Evolutionary conservation across 495 filamentous ascomycete genomes (phyloP).

Genomic region (Lentithecium fluviatile): DNA sequence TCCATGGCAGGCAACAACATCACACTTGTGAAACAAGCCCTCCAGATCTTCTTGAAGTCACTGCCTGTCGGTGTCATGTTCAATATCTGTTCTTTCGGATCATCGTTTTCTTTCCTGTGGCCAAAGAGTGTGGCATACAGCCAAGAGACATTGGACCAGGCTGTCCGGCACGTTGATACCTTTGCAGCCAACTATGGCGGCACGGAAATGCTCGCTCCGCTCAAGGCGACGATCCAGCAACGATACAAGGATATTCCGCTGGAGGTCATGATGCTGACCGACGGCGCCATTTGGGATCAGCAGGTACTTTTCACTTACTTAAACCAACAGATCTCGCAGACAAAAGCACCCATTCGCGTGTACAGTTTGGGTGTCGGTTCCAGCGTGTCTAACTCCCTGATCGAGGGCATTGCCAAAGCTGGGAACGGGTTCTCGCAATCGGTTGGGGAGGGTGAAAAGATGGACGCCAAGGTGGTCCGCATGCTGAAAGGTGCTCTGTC

Average conservation of each 20-base stretch:
- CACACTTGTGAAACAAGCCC: constrained; percentile 53
- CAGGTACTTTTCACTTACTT: constrained; percentile 56
- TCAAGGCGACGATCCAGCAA: constrained; percentile 53
- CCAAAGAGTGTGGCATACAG: constrained; percentile 55
- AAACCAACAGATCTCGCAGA: constrained; percentile 49
- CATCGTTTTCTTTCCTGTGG: constrained; percentile 57
- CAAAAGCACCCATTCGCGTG: constrained; percentile 56
- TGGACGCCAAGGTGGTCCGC: constrained; percentile 63
- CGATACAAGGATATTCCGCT: constrained; percentile 54
- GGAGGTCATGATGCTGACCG: constrained; percentile 68
- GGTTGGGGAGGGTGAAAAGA: constrained; percentile 57
- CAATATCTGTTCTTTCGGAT: constrained; percentile 74
- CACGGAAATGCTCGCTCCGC: constrained; percentile 61
- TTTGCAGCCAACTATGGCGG: constrained; percentile 61
- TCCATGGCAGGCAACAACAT: constrained; percentile 61
- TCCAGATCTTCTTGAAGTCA: constrained; percentile 68
- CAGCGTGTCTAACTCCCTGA: constrained; percentile 59
- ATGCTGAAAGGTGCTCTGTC: constrained; percentile 69
- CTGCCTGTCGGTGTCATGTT: constrained; percentile 66
- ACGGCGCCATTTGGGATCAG: constrained; percentile 67
- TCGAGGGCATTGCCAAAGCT: constrained; percentile 65
- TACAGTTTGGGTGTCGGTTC: constrained; percentile 67
- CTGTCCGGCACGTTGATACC: constrained; percentile 50
- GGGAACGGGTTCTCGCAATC: constrained; percentile 67
- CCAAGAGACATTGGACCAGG: constrained; percentile 50